A percentile compares a stretch with the other conserved stretches of the same genome.
These are phyloP conservation scores for Xerocomus amazonicus DNA, from an alignment of 1,284 basidiomycete species.

Conservation along the genomic window DNA sequence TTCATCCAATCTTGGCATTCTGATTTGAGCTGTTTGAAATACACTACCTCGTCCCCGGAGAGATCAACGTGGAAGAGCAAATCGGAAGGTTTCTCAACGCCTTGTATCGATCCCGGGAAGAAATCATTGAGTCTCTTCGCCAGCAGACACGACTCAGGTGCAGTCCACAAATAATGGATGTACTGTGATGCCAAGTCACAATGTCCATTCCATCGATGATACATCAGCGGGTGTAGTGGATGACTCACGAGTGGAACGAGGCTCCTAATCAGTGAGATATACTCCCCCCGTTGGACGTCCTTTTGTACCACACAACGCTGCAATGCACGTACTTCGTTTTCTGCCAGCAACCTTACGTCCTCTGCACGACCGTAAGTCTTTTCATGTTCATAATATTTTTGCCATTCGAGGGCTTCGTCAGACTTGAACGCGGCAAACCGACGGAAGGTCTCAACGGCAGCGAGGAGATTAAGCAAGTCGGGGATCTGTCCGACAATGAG, in stretches of 20 bases:
- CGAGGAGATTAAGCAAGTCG: slow-evolving; percentile 40
- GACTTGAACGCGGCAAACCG: slow-evolving; percentile 30
- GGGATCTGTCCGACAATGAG: slow-evolving; percentile 36
- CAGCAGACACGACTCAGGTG: slow-evolving; percentile 33
- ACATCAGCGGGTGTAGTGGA: background rate
- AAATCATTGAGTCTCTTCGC: slow-evolving; percentile 40
- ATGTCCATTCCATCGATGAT: no score
- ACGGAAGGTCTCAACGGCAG: slow-evolving; percentile 41
- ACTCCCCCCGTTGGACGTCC: slow-evolving; percentile 31
- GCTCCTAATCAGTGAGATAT: slow-evolving; percentile 33
- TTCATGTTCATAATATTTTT: slow-evolving; percentile 31
- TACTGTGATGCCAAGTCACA: slow-evolving; percentile 24
- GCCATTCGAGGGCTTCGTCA: slow-evolving; percentile 33
- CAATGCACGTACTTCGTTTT: slow-evolving; percentile 14
- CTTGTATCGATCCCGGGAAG: slow-evolving; percentile 36
- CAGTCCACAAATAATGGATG: slow-evolving; percentile 37
- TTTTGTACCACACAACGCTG: slow-evolving; percentile 12
- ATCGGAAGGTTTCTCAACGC: slow-evolving; percentile 19
- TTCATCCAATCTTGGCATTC: slow-evolving; percentile 24
- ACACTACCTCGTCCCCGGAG: slow-evolving; percentile 26
- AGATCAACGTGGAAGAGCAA: slow-evolving; percentile 33
- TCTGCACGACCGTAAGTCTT: background rate
- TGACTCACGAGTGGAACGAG: slow-evolving; percentile 24
- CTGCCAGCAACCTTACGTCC: slow-evolving; percentile 17
- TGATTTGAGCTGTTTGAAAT: slow-evolving; percentile 23